A percentile compares a stretch with the other conserved stretches of the same genome.
Evolutionary conservation across 1,139 yeast species (phyloP).

Genomic region (Lodderomyces metapsilosis): DNA sequence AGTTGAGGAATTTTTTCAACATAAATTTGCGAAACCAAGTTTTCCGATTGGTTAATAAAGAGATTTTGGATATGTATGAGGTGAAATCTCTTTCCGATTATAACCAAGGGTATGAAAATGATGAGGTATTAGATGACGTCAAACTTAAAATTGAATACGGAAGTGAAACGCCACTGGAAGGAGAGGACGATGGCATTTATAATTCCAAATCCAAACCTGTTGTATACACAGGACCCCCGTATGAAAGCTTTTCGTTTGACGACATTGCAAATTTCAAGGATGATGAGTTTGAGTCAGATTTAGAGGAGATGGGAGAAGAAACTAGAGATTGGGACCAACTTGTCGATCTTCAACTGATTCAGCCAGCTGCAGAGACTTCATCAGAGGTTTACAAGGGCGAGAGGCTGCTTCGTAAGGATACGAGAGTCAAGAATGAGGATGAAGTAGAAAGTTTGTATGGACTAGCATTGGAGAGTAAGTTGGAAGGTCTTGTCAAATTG

Average conservation of each 20-base stretch:
- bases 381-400: conserved; percentile 1
- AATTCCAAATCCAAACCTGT: background rate
- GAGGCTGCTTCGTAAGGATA: conserved; percentile 2
- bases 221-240: conserved; percentile 4
- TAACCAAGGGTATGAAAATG: conserved; percentile 15
- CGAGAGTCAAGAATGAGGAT: conserved; percentile 23
- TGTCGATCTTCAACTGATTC: background rate
- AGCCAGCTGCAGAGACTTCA: background rate
- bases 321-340: conserved; percentile 1
- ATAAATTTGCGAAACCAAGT: conserved; percentile 56
- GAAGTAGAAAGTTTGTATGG: conserved; percentile 25
- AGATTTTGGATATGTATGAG: conserved; percentile 31
- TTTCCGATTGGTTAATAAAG: conserved; percentile 57
- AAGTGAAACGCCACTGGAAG: background rate
- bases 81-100: conserved; percentile 13
- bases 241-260: conserved; percentile 1
- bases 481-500: conserved; percentile 55
- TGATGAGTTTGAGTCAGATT: conserved; percentile 4
- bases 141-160: conserved; percentile 4
- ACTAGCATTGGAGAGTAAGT: conserved; percentile 41
- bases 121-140: conserved; percentile 15
- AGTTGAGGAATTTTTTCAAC: conserved; percentile 50
- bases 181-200: background rate
- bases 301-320: conserved; percentile 5
- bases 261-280: background rate